These are phyloP conservation scores for Erodium moschatum DNA, from an alignment of 441 rosid genomes.

Conservation along the genomic window DNA sequence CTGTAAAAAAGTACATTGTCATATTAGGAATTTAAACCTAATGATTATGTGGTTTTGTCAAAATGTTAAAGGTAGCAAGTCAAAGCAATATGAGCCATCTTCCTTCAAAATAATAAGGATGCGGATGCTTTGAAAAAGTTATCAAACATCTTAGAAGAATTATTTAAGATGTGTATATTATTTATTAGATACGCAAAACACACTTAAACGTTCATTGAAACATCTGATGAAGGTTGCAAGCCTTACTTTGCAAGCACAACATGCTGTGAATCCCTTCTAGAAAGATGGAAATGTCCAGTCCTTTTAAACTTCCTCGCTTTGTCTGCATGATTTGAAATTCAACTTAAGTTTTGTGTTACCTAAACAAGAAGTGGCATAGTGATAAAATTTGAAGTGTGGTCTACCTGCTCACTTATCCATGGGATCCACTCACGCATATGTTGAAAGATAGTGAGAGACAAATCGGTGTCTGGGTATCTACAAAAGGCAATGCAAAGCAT, in stretches of 20 bases:
- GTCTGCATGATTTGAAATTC: conserved; percentile 32
- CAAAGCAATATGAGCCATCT: conserved; percentile 5
- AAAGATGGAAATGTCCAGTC: conserved; percentile 48
- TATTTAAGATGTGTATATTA: not conserved
- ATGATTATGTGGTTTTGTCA: not conserved
- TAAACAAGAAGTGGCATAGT: conserved; percentile 12
- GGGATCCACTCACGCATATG: conserved; percentile 70
- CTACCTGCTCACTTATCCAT: conserved; percentile 80
- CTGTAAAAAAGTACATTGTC: not conserved
- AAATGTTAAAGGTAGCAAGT: not conserved
- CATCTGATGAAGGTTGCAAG: conserved; percentile 12
- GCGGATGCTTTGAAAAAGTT: conserved; percentile 8
- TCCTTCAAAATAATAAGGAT: conserved; percentile 15
- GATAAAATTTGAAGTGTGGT: conserved; percentile 21
- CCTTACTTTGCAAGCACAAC: conserved; percentile 63
- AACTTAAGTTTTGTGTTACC: not conserved
- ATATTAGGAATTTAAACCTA: not conserved
- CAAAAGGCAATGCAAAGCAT: conserved; percentile 71
- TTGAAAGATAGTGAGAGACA: conserved; percentile 49
- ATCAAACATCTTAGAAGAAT: conserved; percentile 11
- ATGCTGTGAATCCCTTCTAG: conserved; percentile 71
- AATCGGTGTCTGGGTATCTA: conserved; percentile 42
- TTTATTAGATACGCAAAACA: not conserved
- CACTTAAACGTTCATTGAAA: conserved; percentile 12
- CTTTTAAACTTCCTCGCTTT: conserved; percentile 34